Base-by-base conservation (phyloP, 352 stramenopile species). In the Globisporangium rhizosaccharum region DNA sequence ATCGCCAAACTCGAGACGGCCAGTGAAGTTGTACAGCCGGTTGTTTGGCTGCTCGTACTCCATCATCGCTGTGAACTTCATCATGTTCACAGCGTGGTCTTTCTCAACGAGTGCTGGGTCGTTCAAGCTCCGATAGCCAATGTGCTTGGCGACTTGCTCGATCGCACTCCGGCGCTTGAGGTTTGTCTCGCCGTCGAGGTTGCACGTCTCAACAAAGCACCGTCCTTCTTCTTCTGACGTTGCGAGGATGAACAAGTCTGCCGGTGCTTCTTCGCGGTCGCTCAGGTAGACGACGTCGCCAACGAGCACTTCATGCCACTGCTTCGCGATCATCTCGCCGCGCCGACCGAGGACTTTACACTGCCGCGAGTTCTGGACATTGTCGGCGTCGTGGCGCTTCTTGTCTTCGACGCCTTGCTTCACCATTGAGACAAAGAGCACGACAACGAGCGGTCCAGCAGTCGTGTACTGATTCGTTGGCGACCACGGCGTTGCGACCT, bases 111-210 rank as follows among this genome's bases (percentile, higher is more conserved):
- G 41, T 1, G 63, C 30, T 8, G 73, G 71, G 17, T 87, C 78
- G 51, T 87, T 88, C n/a, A 89, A 53, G 11, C 66, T 73, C 26
- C 79, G 72, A 57, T 76, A 87, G 10, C 79, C 81, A 28, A 87
- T 73, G 41, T 84, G 64, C n/a, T 72, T 71, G 7, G 75, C 70
- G 26, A 88, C 71, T n/a, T 69, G 64, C 50, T 88, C 75, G 53
- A 88, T 78, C 2, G 79, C 79, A 0, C 61, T 72, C 30, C 81
- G 67, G 25, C 73, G 73, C 68, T 98, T 98, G n/a, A 98, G 64
- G 64, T 98, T 97, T 10, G 92, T 98, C 66, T 98, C 92, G 18
- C 94, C 93, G 58, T 98, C 94, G 47, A 98, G 69, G 63, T 96
- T 97, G 54, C 83, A 91, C 10, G 94, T 98, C 69, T 98, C 93